phyloP scores from a whole-genome alignment of 352 stramenopile species.

The Pythium phragmitis region DNA sequence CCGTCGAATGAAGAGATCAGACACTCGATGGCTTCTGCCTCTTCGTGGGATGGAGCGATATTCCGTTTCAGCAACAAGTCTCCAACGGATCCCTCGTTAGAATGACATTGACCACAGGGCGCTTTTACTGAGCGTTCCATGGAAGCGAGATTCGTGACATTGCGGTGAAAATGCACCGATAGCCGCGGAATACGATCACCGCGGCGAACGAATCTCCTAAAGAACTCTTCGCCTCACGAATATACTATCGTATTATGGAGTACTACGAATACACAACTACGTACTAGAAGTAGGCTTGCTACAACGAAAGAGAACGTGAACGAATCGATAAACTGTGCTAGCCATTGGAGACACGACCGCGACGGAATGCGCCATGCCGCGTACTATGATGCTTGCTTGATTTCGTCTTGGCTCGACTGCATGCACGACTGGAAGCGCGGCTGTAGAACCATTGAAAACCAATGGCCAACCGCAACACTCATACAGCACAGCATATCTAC shows the following conservation, averaged over 20 bases:
- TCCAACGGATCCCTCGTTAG: conserved; percentile 12
- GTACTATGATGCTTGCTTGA: conserved; percentile 80
- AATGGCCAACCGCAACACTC: conserved; percentile 73
- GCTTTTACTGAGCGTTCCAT: not conserved
- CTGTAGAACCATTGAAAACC: conserved; percentile 74
- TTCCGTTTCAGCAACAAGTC: not conserved
- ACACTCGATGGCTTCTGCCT: not conserved
- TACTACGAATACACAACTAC: too few relatives aligned
- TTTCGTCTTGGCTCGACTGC: conserved; percentile 52
- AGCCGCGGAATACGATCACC: not conserved
- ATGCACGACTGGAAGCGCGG: conserved; percentile 50
- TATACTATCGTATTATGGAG: not conserved
- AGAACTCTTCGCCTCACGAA: not conserved
- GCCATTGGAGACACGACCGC: conserved; percentile 82
- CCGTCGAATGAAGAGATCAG: not conserved
- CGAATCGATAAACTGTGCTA: conserved; percentile 39
- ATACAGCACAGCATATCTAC: conserved; percentile 28
- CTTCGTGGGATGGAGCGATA: not conserved
- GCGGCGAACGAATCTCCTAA: not conserved
- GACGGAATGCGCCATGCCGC: conserved; percentile 50
- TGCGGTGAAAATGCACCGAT: not conserved
- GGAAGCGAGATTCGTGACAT: conserved; percentile 3
- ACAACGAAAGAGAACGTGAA: not conserved
- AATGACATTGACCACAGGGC: conserved; percentile 6
- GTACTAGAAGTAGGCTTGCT: not conserved